Conservation (phyloP, 2,329 filamentous ascomycete genomes). For the Stemphylium beticola region DNA sequence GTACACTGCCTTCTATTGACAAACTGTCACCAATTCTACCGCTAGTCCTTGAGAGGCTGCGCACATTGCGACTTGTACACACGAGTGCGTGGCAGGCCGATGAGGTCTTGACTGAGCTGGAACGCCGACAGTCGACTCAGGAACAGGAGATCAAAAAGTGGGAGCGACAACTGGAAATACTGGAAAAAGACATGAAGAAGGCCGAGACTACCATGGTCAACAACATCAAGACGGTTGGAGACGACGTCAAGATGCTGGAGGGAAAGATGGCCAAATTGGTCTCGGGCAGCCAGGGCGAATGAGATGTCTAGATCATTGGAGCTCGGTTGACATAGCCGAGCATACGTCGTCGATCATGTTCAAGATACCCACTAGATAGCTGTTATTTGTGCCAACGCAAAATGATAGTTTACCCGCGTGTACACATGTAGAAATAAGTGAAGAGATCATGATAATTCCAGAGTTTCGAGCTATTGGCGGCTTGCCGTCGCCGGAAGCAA, state of each 20-base stretch:
- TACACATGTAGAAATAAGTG: neutral
- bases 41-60: constrained; percentile 80
- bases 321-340: constrained; percentile 1
- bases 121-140: constrained; percentile 82
- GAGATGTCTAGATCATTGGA: neutral
- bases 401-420: neutral
- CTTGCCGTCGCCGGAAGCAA: constrained; percentile 1
- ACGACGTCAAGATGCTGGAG: constrained; percentile 89
- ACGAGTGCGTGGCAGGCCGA: constrained; percentile 83
- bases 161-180: constrained; percentile 78
- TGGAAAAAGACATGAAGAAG: constrained; percentile 76
- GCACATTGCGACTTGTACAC: constrained; percentile 84
- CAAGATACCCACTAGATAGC: constrained; percentile 16
- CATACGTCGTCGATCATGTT: constrained; percentile 8
- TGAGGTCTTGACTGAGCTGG: constrained; percentile 76
- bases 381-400: constrained; percentile 2
- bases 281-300: constrained; percentile 10
- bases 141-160: constrained; percentile 83
- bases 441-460: neutral
- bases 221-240: constrained; percentile 85
- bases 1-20: constrained; percentile 86
- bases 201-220: constrained; percentile 73
- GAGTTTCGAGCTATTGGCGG: constrained; percentile 7
- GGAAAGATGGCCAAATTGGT: constrained; percentile 65
- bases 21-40: constrained; percentile 84